A percentile compares a stretch with the other conserved stretches of the same genome.
Evolutionary conservation across 768 basidiomycete species (phyloP).

Genomic region (Amanita pseudoporphyria): DNA sequence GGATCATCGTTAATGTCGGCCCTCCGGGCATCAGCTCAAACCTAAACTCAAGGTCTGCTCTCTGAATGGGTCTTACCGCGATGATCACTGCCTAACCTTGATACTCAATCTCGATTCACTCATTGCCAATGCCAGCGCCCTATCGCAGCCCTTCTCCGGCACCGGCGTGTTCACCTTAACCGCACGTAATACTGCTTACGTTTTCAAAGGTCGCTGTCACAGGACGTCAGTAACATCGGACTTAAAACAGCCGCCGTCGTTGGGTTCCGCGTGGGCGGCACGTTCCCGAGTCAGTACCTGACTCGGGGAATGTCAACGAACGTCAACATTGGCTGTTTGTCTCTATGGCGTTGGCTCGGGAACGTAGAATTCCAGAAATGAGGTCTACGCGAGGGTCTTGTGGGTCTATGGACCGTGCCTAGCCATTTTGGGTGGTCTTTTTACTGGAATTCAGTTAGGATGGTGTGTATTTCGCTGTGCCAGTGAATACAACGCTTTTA

Average conservation of each 20-base stretch:
- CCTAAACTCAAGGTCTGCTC: neutral
- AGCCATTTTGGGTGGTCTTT: too few relatives aligned
- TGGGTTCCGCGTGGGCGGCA: neutral
- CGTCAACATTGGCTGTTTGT: neutral
- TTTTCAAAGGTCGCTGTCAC: neutral
- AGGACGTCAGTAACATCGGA: too few relatives aligned
- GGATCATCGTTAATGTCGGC: too few relatives aligned
- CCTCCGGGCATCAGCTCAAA: too few relatives aligned
- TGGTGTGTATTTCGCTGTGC: neutral
- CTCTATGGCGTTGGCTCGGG: conserved; percentile 9
- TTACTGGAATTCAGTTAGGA: too few relatives aligned
- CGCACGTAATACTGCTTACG: neutral
- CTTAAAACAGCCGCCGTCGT: too few relatives aligned
- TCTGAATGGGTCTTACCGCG: neutral
- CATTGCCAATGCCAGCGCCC: too few relatives aligned
- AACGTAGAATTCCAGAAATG: conserved; percentile 8
- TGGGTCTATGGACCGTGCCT: neutral
- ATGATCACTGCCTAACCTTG: neutral
- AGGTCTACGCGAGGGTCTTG: neutral
- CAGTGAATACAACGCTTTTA: too few relatives aligned
- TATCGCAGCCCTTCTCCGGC: neutral
- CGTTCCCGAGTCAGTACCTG: conserved; percentile 8
- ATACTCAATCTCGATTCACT: too few relatives aligned
- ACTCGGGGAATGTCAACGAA: conserved; percentile 8
- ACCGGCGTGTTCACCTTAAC: neutral